Evolutionary conservation across 805 yeast genomes (phyloP), one percentile per base, ranked within the genome.

Genomic region (Metschnikowia anglica): DNA sequence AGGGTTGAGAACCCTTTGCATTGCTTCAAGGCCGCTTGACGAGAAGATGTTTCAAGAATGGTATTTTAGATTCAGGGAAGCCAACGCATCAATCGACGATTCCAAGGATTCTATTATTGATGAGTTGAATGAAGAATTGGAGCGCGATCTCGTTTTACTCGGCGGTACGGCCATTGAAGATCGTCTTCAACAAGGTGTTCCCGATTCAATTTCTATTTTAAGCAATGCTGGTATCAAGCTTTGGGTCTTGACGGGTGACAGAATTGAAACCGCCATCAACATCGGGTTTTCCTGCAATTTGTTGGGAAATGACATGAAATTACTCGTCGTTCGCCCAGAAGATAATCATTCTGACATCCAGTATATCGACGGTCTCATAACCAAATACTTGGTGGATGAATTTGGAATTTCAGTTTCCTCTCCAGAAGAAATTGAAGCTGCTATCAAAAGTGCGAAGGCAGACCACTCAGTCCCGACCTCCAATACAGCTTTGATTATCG

Each of bases 91-190:
- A 1, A 74, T 71, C 40, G 79, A 72, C 15, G 73, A 67, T 33
- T 70, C 79, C 43, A 72, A 91, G 44, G 91, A 85, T 13, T 77
- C 64, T 20, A 55, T 64, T 29, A 69, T 83, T 53, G 86, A 78
- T 27, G 49, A 51, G 20, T 71, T 81, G 20, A 77, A 79, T 19
- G 80, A 74, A 32, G 80, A 79, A 43, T 70, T 86, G 41, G 95
- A 85, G 60, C 59, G 61, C 2, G 76, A 70, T 19, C 70, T 85
- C 35, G 60, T 62, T 2, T 66, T 85, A 38, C 62, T 85, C 37
- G 93, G 93, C 15, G 88, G 89, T 17, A 85, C 93, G 13, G 93
- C 89, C 10, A 85, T 85, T 56, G 93, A 85, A 60, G 93, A 85
- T 58, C 70, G 85, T 52, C 71, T 85, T 37, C 93, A 85, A 59